phyloP scores from a whole-genome alignment of 768 basidiomycete species.

The Tephrocybe sp. region DNA sequence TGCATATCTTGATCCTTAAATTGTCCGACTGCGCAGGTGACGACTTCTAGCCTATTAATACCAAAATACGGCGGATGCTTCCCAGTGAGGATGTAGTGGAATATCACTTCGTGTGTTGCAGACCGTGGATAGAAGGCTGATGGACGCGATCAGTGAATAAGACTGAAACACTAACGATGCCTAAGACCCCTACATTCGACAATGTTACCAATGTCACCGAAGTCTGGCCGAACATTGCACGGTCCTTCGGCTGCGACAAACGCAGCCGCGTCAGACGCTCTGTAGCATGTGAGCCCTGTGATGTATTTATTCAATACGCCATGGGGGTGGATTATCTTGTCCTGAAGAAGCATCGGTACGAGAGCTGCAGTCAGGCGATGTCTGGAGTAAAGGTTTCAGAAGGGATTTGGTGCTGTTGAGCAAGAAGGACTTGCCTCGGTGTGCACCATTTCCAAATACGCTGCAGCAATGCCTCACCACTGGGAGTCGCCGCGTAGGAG shows the following conservation, averaged over 20 bases:
- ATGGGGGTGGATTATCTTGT: neutral
- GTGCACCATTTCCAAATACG: conserved; percentile 1
- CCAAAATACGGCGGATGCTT: neutral
- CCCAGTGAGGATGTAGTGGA: conserved; percentile 4
- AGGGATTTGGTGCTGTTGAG: too few species aligned
- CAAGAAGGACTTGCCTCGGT: neutral
- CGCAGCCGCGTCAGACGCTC: neutral
- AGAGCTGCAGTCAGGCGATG: neutral
- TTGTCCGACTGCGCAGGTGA: neutral
- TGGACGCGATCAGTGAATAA: neutral
- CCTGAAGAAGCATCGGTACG: neutral
- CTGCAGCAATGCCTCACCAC: neutral
- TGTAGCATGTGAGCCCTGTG: neutral
- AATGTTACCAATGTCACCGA: neutral
- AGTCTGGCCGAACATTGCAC: neutral
- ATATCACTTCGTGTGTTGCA: conserved; percentile 1
- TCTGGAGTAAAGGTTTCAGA: neutral
- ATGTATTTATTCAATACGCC: neutral
- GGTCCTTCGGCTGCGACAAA: neutral
- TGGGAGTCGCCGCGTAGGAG: neutral
- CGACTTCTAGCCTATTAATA: neutral
- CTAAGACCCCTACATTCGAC: neutral
- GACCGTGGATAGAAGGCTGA: neutral
- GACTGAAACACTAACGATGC: neutral
- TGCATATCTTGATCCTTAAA: conserved; percentile 3